Conservation (phyloP, 2,329 filamentous ascomycete species). For the Lasiodiplodia citricola region DNA sequence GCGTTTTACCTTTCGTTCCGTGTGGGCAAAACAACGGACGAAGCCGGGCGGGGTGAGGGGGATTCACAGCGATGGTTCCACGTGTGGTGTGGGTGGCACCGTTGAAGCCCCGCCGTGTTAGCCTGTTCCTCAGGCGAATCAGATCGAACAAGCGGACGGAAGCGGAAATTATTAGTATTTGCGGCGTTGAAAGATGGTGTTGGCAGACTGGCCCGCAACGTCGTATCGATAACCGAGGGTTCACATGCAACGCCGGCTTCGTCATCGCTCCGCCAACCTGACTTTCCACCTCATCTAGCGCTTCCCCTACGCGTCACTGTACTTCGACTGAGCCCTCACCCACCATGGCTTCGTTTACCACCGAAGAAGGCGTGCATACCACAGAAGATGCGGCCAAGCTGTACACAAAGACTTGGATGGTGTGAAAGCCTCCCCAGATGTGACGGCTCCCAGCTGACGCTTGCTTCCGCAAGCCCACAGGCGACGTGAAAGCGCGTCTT, state of each 20-base stretch:
- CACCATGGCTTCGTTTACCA: constrained; percentile 39
- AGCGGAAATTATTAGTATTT: neutral
- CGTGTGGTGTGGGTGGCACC: neutral
- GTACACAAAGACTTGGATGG: constrained; percentile 68
- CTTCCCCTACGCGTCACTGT: neutral
- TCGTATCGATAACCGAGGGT: constrained; percentile 22
- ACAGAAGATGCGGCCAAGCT: constrained; percentile 59
- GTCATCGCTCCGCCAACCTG: constrained; percentile 9
- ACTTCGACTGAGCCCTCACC: neutral
- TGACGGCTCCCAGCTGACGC: constrained; percentile 21
- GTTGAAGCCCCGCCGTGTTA: neutral
- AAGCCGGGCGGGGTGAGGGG: too few relatives aligned
- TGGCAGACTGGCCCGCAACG: constrained; percentile 2
- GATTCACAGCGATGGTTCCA: neutral
- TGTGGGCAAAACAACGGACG: too few relatives aligned
- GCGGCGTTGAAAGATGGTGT: neutral
- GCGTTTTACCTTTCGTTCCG: too few relatives aligned
- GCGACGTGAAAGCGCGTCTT: constrained; percentile 69
- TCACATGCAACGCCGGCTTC: constrained; percentile 13
- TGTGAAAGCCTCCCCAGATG: constrained; percentile 34
- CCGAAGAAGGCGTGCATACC: constrained; percentile 58
- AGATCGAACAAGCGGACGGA: neutral
- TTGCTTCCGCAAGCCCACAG: constrained; percentile 56
- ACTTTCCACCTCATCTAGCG: neutral
- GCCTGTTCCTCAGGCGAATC: neutral